Evolutionary conservation across 495 filamentous ascomycete species (phyloP).

Genomic region (Aspergillus nanangensis): DNA sequence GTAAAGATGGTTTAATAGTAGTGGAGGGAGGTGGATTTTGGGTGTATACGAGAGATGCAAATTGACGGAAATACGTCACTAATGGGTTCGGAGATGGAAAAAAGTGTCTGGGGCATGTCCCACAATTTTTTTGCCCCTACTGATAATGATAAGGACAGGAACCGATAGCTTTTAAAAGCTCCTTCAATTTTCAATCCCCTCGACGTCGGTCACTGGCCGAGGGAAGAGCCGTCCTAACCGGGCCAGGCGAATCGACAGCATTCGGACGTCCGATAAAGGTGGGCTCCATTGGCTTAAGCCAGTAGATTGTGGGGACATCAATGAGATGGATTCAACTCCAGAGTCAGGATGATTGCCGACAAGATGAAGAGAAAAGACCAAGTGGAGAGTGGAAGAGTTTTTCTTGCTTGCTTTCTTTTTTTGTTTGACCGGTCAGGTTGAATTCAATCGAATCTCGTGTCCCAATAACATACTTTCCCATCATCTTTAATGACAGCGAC

Average conservation of each 20-base stretch:
- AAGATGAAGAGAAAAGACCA: neutral
- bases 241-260: neutral
- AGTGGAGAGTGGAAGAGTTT: no score
- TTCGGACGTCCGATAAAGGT: constrained; percentile 13
- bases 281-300: neutral
- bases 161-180: constrained; percentile 3
- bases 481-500: no score
- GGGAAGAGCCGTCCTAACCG: constrained; percentile 12
- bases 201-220: neutral
- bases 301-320: neutral
- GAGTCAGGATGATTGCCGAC: neutral
- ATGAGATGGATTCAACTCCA: neutral
- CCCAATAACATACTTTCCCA: no score
- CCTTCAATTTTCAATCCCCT: neutral
- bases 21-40: neutral
- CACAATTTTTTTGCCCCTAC: neutral
- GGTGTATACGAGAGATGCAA: neutral
- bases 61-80: neutral
- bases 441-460: no score
- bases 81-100: neutral
- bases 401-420: no score
- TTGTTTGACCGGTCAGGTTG: no score
- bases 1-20: no score
- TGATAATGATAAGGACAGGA: constrained; percentile 3
- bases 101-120: neutral